Evolutionary conservation across 2,329 filamentous ascomycete species (phyloP), one percentile per base, ranked within the genome.

Genomic region (Aspergillus transmontanensis): DNA sequence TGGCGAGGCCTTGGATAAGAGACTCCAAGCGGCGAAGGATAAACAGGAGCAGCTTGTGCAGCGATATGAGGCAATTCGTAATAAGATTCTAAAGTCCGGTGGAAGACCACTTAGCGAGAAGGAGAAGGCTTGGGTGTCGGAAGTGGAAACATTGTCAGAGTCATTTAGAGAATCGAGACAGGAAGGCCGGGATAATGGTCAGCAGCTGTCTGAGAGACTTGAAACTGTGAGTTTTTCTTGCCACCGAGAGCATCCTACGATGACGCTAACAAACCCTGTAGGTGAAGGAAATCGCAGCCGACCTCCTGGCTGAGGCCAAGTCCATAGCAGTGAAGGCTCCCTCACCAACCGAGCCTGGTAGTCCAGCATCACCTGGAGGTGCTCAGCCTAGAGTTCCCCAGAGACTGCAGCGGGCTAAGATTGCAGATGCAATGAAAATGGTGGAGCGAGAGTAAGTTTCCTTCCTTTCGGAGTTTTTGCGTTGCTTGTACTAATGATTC

Each of bases 351-450:
- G 74, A 75, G 45, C 71, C 72, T 51, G 68, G 68, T 41, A 75
- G 66, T 43, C 72, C 73, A 16, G 71, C 65, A n/a, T 73, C 73
- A 55, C 72, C 78, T 10, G 65, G 64, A 23, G 67, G 67, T 10
- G 60, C 67, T 34, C 72, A 75, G 7, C 71, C 77, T 6, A 74
- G 70, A 60, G 74, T 82, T 23, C 78, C 80, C 1, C 75, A 77
- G 51, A 74, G 78, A 58, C 68, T 83, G 30, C 81, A 83, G 64
- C 78, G 78, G 43, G 79, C 80, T 41, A 81, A 78, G 71, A 73
- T 83, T 55, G 74, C 75, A 2, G 80, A 84, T 69, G 82, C 82
- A 6, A 82, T 82, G 80, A 76, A 72, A 46, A 80, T 84, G 80
- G 79, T 84, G 54, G 82, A 83, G 63, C 74, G 81, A 76, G 82